Evolutionary conservation across 1,284 basidiomycete genomes (phyloP), one percentile per base, ranked within the genome.

Genomic region (Sparassis latifolia): DNA sequence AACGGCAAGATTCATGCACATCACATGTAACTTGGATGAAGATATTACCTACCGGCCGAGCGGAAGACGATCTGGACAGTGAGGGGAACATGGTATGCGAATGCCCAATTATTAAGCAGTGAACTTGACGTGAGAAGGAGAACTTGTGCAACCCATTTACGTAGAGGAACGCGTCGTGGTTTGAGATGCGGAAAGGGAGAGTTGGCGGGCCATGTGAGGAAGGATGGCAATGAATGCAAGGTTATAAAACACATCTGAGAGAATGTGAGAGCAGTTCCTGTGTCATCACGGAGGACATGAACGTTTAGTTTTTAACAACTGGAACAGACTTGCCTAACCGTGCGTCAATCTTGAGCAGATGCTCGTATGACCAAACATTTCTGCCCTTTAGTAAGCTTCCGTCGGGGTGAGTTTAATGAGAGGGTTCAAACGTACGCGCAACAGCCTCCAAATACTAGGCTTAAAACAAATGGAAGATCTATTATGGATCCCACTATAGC

Each of bases 41-140:
- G 7, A 9, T n/a, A 38, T 20, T 50, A 65, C 77, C 66, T 56
- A 81, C 91, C 91, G 35, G 89, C 92, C 44, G 89, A 92, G 39
- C 92, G 79, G 64, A 95, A 92, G 32, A 96, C 85, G 58, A 95
- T 94, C 61, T 93, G 84, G 0, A 96, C 73, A 0, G 89, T 82
- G 48, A 93, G 73, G 3, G 91, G 91, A 0, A 94, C 86, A 52
- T 84, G 72, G 60, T 76, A 91, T 0, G 84, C 85, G 64, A 89
- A 94, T 1, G 87, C 90, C 76, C 84, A 86, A 62, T 94, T 95
- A 68, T 93, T 94, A 58, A 96, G 66, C 42, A 89, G 63, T 32
- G 84, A 84, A 41, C 88, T 83, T 12, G 77, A 72, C 3, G 84
- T 79, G 51, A 91, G 77, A 27, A 93, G 75, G 12, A 83, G 61